Evolutionary conservation across 2,329 filamentous ascomycete species (phyloP).

Genomic region (Claviceps sp.): DNA sequence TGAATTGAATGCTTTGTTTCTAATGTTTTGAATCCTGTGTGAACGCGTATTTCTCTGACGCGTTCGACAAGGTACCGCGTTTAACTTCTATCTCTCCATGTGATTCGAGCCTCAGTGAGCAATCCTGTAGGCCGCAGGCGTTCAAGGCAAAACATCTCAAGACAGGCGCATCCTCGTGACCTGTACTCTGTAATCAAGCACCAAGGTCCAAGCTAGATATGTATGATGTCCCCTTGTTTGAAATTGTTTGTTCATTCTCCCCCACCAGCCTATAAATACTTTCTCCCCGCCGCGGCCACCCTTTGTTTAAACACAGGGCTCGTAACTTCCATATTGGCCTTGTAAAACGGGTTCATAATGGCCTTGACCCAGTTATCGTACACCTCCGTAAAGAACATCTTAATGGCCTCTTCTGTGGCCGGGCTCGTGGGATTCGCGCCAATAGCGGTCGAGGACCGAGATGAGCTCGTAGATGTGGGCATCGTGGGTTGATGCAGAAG

Average conservation of each 20-base stretch:
- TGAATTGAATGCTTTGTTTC: no score
- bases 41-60: background rate
- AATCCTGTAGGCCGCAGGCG: no score
- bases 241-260: no score
- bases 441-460: slow-evolving; percentile 53
- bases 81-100: no score
- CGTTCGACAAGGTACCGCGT: background rate
- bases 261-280: slow-evolving; percentile 51
- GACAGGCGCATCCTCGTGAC: no score
- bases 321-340: slow-evolving; percentile 67
- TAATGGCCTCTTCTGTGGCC: slow-evolving; percentile 88
- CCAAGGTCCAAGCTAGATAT: no score
- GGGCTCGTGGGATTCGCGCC: slow-evolving; percentile 75
- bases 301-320: slow-evolving; percentile 76
- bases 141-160: no score
- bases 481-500: slow-evolving; percentile 71
- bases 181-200: no score
- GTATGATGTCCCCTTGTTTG: no score
- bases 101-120: no score
- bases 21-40: background rate
- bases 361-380: slow-evolving; percentile 97
- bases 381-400: slow-evolving; percentile 87
- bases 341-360: slow-evolving; percentile 94
- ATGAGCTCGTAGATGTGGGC: slow-evolving; percentile 27
- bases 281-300: slow-evolving; percentile 79